Conservation (phyloP, 2,329 filamentous ascomycete genomes). For the Coniosporium tulheliwenetii region DNA sequence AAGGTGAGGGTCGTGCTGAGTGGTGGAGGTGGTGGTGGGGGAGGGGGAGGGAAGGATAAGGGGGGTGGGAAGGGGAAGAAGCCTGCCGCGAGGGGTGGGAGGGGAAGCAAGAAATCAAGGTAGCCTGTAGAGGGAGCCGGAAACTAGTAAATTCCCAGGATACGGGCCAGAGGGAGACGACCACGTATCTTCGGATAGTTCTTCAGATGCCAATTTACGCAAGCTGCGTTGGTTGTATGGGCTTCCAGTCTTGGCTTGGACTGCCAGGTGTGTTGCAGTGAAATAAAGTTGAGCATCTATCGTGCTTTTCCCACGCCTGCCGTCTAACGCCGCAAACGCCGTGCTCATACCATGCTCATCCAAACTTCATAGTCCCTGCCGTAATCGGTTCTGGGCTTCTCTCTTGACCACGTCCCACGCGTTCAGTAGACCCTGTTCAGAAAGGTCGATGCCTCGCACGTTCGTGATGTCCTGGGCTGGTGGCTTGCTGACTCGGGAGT, state of each 20-base stretch:
- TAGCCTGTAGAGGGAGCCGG: not conserved
- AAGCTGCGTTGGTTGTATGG: no score
- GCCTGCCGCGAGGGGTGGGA: slow-evolving; percentile 3
- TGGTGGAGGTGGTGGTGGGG: slow-evolving; percentile 32
- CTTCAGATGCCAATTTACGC: no score
- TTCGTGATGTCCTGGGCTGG: slow-evolving; percentile 77
- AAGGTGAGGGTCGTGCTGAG: slow-evolving; percentile 68
- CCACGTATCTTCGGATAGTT: no score
- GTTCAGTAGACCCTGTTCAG: slow-evolving; percentile 89
- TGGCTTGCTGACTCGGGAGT: slow-evolving; percentile 81
- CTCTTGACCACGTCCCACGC: slow-evolving; percentile 86
- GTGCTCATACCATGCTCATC: no score
- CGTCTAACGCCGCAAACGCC: no score
- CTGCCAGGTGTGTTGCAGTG: no score
- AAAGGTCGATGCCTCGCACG: slow-evolving; percentile 86
- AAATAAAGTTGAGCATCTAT: no score
- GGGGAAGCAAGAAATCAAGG: not conserved
- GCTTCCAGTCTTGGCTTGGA: no score
- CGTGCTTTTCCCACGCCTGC: no score
- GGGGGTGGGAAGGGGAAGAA: slow-evolving; percentile 25
- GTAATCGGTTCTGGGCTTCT: slow-evolving; percentile 78
- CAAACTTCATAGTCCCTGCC: slow-evolving; percentile 53
- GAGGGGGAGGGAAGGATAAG: slow-evolving; percentile 14
- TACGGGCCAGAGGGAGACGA: no score
- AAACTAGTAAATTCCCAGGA: no score